Base-by-base conservation (phyloP, 768 basidiomycete species). In the Suillus luteus region DNA sequence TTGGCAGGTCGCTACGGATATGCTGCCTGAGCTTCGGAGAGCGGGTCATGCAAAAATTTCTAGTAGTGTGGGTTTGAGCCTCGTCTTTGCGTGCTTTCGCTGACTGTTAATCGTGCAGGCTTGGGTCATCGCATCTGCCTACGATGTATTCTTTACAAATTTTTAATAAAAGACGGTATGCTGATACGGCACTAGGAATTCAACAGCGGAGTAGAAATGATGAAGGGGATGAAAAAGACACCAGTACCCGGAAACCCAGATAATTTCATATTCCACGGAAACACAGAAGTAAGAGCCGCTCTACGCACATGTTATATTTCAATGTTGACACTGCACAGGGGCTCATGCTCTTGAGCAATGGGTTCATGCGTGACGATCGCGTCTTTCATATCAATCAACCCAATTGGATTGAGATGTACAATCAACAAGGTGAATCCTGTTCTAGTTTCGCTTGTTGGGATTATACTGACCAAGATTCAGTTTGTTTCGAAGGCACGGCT, bases 281-380 rank as follows among this genome's bases (percentile, higher is more conserved):
- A 55, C 31, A 2, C n/a, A 11, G 41, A 60, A 1, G 62, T 38
- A 24, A 62, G 24, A 35, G 17, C 40, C 24, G 27, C 44, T 15
- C 22, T 48, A 10, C 5, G 22, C 22, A 5, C 37, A 17, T 57
- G 37, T n/a, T 7, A 22, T 38, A 14, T 8, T 22, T 2, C 27
- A 5, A 27, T 40, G 19, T 17, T 55, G 12, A 44, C 44, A 55
- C 44, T 12, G 43, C 24, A 7, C 48, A 75, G 74, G 72, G 46
- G 15, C 27, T 74, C 8, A 46, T 51, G 17, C 10, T 3, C 15
- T 22, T 76, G 15, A 63, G 66, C 22, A 75, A 76, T 52, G 75
- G 67, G 9, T 62, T 76, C 8, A 43, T 76, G n/a, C 59, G 59
- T 12, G 75, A 76, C 59, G 43, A 66, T 3, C 72, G 74, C 19